phyloP scores from a whole-genome alignment of 768 basidiomycete genomes.

The Leccinum aurantiacum region DNA sequence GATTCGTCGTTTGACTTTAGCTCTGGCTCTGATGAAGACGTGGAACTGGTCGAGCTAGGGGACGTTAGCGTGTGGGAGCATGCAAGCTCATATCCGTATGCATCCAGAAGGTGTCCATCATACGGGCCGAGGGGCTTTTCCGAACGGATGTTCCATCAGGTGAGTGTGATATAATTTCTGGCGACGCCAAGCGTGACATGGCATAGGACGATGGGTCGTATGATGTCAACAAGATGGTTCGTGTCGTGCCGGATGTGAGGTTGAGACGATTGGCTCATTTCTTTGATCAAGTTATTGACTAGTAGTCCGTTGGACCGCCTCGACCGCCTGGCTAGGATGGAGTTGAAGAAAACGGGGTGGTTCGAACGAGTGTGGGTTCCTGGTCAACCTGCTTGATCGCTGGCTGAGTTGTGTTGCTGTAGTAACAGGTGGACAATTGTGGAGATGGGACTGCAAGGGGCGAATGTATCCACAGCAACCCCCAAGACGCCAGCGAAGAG shows the following conservation, averaged over 20 bases:
- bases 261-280: conserved; percentile 8
- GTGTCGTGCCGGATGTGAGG: not conserved
- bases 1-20: conserved; percentile 15
- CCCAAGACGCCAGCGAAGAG: conserved; percentile 9
- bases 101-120: not conserved
- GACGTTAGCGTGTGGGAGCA: conserved; percentile 18
- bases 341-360: conserved; percentile 33
- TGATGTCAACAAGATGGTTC: conserved; percentile 30
- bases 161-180: conserved; percentile 2
- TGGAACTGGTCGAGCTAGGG: conserved; percentile 16
- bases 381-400: not conserved
- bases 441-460: conserved; percentile 22
- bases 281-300: conserved; percentile 16
- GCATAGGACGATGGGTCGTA: conserved; percentile 15
- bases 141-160: conserved; percentile 13
- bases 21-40: conserved; percentile 21
- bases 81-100: conserved; percentile 16
- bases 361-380: conserved; percentile 28
- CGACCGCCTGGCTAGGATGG: conserved; percentile 28
- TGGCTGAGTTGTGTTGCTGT: not conserved
- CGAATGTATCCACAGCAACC: conserved; percentile 6
- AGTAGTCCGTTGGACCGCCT: conserved; percentile 32
- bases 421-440: conserved; percentile 33
- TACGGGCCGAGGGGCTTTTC: conserved; percentile 4
- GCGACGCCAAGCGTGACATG: not conserved